Evolutionary conservation across 2,329 filamentous ascomycete species (phyloP).

Genomic region (Arachnomyces sp.): DNA sequence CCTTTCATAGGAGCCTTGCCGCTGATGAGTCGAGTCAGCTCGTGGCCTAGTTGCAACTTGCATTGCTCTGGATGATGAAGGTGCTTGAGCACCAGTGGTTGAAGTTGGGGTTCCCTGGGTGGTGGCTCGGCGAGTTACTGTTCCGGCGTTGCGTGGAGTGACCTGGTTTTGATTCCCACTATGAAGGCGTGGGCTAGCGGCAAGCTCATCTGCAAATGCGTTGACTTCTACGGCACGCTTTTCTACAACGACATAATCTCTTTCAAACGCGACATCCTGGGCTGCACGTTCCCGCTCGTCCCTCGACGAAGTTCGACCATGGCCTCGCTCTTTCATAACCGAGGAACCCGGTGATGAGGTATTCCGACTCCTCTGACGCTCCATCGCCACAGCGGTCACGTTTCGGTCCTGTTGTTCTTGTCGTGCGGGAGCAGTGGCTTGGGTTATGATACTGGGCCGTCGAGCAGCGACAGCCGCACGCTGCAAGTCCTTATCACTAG

Average conservation of each 20-base stretch:
- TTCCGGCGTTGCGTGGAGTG: slow-evolving; percentile 50
- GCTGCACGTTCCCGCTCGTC: slow-evolving; percentile 57
- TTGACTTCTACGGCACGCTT: slow-evolving; percentile 95
- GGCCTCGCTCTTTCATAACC: slow-evolving; percentile 31
- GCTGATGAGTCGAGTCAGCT: slow-evolving; percentile 57
- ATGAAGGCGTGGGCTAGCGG: slow-evolving; percentile 65
- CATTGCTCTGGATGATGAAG: slow-evolving; percentile 62
- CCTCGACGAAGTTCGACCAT: too few species aligned
- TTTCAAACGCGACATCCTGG: slow-evolving; percentile 81
- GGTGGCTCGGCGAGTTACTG: slow-evolving; percentile 67
- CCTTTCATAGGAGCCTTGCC: slow-evolving; percentile 73
- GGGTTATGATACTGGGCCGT: slow-evolving; percentile 26
- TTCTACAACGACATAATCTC: slow-evolving; percentile 93
- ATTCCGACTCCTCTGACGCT: slow-evolving; percentile 54
- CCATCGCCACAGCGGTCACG: slow-evolving; percentile 39
- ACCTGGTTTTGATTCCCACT: slow-evolving; percentile 38
- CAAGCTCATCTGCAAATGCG: slow-evolving; percentile 90
- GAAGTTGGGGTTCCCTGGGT: slow-evolving; percentile 66
- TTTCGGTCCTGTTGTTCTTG: slow-evolving; percentile 31
- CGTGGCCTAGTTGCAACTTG: slow-evolving; percentile 61
- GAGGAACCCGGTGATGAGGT: slow-evolving; percentile 38
- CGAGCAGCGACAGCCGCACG: slow-evolving; percentile 21
- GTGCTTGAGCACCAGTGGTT: slow-evolving; percentile 60
- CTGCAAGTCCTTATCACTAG: slow-evolving; percentile 20
- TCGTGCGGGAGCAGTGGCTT: slow-evolving; percentile 34